Base-by-base conservation (phyloP, 148 eudicot species). In the Chenopodium quinoa region DNA sequence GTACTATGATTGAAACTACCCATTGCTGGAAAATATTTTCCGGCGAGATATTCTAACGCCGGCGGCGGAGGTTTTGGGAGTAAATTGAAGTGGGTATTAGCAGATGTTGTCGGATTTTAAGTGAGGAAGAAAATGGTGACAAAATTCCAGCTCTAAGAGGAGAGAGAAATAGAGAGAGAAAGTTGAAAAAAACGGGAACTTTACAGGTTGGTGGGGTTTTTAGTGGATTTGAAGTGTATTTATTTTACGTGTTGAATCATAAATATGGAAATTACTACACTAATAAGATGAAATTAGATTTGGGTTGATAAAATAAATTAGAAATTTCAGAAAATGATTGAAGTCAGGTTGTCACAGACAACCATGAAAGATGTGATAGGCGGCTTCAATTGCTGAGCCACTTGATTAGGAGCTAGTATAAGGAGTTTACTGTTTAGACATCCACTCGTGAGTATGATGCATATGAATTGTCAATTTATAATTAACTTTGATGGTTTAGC, bases 21-120 rank as follows among this genome's bases (percentile, higher is more conserved):
- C 81, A 81, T 84, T 52, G 79, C 84, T 75, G 82, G 78, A 73
- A 71, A 76, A 71, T 32, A 14, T 62, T 44, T 40, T 63, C 82
- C 77, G 82, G 82, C 82, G n/a, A 60, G 80, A 78, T 31, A 50
- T 65, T 31, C 19, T 58, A 68, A 11, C 50, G 74, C 58, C 19
- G 64, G 40, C 34, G 37, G 7, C n/a, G 17, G 37, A 25, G 13
- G 29, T 27, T 19, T 23, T 14, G 0, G 60, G 40, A 48, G 19
- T 66, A 10, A 66, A 27, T 17, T 66, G 71, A 66, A 23, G 71
- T 67, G 34, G 37, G 17, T 67, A 67, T 22, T 32, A 9, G 71
- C 27, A 23, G 48, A 77, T 9, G 37, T 32, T 2, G 60, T 46
- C 19, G 71, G 4, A 10, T 13, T 37, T 6, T 71, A 52, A 9